These are phyloP conservation scores for Populus hybrid DNA, from an alignment of 441 rosid species.

Conservation along the genomic window DNA sequence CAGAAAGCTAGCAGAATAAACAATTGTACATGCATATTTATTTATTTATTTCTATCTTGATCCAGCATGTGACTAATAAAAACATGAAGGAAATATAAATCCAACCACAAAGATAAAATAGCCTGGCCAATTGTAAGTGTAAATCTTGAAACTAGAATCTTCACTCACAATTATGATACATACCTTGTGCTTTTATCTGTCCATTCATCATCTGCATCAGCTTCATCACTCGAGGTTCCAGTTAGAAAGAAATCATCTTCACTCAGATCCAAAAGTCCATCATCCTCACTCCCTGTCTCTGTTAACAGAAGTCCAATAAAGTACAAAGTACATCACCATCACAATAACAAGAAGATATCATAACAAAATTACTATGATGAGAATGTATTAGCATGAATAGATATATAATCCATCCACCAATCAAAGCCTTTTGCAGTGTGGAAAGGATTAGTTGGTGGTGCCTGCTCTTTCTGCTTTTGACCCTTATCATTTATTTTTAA, in stretches of 20 bases:
- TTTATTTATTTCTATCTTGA: neutral
- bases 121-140: neutral
- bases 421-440: neutral
- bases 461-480: neutral
- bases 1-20: no score
- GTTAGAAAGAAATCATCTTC: conserved; percentile 84
- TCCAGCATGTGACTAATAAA: neutral
- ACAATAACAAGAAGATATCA: neutral
- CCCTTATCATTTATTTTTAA: neutral
- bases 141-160: neutral
- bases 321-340: neutral
- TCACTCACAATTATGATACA: neutral
- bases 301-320: conserved; percentile 18
- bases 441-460: neutral
- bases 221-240: conserved; percentile 93
- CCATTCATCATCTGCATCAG: conserved; percentile 95
- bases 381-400: neutral
- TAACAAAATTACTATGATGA: neutral
- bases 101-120: neutral
- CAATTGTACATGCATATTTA: neutral
- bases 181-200: conserved; percentile 92
- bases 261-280: conserved; percentile 81
- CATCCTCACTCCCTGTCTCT: conserved; percentile 98
- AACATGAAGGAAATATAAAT: neutral
- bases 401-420: neutral